phyloP scores from a whole-genome alignment of 1,139 yeast genomes.

The Saccharomycopsis crataegensis region DNA sequence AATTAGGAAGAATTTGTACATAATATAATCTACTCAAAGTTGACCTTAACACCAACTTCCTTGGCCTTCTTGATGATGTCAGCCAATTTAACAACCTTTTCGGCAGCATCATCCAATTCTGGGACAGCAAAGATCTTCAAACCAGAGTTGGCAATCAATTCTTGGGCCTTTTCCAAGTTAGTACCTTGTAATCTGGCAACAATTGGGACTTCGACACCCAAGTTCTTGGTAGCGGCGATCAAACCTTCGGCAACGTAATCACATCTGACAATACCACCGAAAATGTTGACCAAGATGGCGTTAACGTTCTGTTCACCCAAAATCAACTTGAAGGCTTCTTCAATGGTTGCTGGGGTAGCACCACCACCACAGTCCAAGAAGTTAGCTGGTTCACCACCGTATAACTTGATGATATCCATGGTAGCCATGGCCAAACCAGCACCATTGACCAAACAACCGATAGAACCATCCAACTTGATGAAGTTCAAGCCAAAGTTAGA shows the following conservation, averaged over 20 bases:
- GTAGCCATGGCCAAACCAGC: constrained; percentile 99
- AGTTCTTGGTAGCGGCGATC: constrained; percentile 85
- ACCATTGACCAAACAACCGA: constrained; percentile 98
- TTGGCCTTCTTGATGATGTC: constrained; percentile 12
- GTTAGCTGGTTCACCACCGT: constrained; percentile 99
- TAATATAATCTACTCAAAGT: not conserved
- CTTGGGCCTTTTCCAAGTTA: constrained; percentile 82
- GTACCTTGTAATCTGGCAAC: constrained; percentile 99
- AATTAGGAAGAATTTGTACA: not conserved
- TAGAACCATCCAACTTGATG: constrained; percentile 96
- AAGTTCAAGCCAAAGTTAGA: constrained; percentile 86
- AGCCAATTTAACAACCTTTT: constrained; percentile 78
- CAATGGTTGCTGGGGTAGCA: constrained; percentile 97
- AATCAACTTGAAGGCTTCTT: constrained; percentile 92
- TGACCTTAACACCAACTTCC: constrained; percentile 14
- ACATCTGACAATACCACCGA: constrained; percentile 99
- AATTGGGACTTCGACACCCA: constrained; percentile 86
- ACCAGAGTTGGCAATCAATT: constrained; percentile 82
- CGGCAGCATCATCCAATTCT: constrained; percentile 96
- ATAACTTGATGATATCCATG: constrained; percentile 96
- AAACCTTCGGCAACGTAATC: constrained; percentile 98
- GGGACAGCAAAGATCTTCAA: constrained; percentile 86
- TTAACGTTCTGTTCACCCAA: constrained; percentile 83
- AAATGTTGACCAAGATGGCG: constrained; percentile 96
- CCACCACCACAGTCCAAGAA: constrained; percentile 99